Evolutionary conservation across 495 filamentous ascomycete genomes (phyloP).

Genomic region (Pyronema domesticum): DNA sequence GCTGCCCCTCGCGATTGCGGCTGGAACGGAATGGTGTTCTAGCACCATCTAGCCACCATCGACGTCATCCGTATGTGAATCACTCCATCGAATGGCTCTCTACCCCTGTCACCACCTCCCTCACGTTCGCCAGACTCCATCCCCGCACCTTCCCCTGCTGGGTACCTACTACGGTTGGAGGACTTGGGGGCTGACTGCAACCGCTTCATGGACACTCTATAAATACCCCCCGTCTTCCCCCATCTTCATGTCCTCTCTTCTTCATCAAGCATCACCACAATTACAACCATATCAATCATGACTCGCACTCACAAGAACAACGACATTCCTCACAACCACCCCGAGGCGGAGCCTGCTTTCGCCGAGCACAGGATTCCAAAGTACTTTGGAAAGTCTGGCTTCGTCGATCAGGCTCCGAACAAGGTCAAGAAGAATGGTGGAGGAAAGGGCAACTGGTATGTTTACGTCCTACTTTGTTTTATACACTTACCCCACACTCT

Average conservation of each 20-base stretch:
- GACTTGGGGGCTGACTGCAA: no score
- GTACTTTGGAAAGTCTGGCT: constrained; percentile 80
- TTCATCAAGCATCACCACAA: neutral
- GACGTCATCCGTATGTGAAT: neutral
- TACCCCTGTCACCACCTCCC: neutral
- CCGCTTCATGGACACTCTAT: neutral
- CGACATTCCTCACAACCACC: constrained; percentile 66
- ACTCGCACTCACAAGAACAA: constrained; percentile 86
- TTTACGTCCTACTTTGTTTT: constrained; percentile 2
- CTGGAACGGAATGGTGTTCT: neutral
- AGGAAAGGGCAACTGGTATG: constrained; percentile 88
- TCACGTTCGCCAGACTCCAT: neutral
- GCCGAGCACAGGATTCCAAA: constrained; percentile 61
- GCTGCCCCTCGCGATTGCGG: neutral
- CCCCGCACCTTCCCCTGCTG: no score
- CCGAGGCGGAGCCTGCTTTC: constrained; percentile 40
- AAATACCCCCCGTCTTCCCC: neutral
- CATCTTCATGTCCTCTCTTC: neutral
- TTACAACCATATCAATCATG: constrained; percentile 36
- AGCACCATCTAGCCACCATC: neutral
- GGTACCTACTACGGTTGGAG: no score
- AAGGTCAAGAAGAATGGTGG: constrained; percentile 94
- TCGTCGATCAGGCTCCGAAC: constrained; percentile 62
- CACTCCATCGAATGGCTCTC: no score
- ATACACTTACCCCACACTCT: neutral